A percentile compares a stretch with the other conserved stretches of the same genome.
Evolutionary conservation across 805 yeast species (phyloP).

Genomic region (Candida stauntonica): DNA sequence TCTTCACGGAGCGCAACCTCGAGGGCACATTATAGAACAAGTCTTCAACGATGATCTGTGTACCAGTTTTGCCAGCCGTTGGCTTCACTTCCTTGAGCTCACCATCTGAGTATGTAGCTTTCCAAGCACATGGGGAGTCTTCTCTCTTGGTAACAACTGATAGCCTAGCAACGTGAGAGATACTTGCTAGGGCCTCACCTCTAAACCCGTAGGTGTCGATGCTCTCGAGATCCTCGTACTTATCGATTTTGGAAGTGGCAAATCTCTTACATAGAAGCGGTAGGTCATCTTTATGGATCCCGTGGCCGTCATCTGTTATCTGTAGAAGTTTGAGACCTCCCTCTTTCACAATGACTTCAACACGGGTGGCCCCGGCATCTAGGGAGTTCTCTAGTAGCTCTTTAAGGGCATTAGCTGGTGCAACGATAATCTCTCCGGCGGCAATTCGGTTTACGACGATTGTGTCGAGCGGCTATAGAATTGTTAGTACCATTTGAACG

Average conservation of each 20-base stretch:
- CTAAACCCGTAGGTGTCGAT: slow-evolving; percentile 88
- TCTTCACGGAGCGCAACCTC: slow-evolving; percentile 59
- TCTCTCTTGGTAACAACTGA: slow-evolving; percentile 72
- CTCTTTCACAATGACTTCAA: slow-evolving; percentile 81
- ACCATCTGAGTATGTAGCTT: slow-evolving; percentile 65
- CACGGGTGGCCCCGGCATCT: slow-evolving; percentile 72
- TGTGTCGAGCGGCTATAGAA: slow-evolving; percentile 46
- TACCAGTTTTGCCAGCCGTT: slow-evolving; percentile 83
- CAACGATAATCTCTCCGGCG: slow-evolving; percentile 93
- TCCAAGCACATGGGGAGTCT: slow-evolving; percentile 64
- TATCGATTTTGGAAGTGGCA: slow-evolving; percentile 79
- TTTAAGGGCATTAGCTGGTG: slow-evolving; percentile 91
- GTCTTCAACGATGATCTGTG: slow-evolving; percentile 82
- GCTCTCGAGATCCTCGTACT: slow-evolving; percentile 68
- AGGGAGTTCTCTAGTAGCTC: slow-evolving; percentile 90
- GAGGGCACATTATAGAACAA: slow-evolving; percentile 85
- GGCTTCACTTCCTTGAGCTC: slow-evolving; percentile 49
- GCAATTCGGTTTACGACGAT: slow-evolving; percentile 87
- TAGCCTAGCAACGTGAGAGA: slow-evolving; percentile 82
- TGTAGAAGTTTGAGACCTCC: slow-evolving; percentile 89
- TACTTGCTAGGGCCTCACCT: slow-evolving; percentile 95
- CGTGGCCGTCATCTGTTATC: slow-evolving; percentile 85
- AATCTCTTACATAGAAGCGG: slow-evolving; percentile 83
- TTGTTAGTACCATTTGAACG: slow-evolving; percentile 3
- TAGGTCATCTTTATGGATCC: slow-evolving; percentile 71